Evolutionary conservation across 345 rosid genomes (phyloP), one percentile per base, ranked within the genome.

Genomic region (Cardamine resedifolia): DNA sequence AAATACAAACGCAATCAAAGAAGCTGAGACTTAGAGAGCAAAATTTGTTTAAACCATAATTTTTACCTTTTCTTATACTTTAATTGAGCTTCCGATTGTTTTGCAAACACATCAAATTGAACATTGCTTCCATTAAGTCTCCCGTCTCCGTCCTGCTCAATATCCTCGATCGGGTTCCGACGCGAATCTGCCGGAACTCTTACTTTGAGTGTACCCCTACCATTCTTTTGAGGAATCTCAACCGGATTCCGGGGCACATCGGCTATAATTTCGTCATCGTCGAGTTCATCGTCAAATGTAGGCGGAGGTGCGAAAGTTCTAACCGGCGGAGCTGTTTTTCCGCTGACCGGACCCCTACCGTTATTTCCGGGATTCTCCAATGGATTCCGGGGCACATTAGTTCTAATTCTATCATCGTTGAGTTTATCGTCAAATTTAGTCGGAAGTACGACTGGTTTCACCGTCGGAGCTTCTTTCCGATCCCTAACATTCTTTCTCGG

Each of bases 1-100:
- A 70, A 48, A 49, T 18, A 45, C 66, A 63, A 63, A 47, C 11
- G 28, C 28, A 64, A 3, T 28, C 43, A 68, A 33, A 38, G 41
- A 76, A 56, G 44, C 43, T 7, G 20, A 45, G 53, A 51, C 72
- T 48, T 64, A n/a, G 7, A 69, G 2, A 76, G 23, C 60, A 7
- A 28, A 27, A 27, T 15, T 14, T 15, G 50, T 10, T 26, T 34
- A 14, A 69, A 64, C 36, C 20, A 10, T 2, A 26, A 6, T 20
- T 50, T 50, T 16, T 41, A 76, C 79, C 79, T 76, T 57, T 76
- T 76, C 71, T 64, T 76, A 57, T 76, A 70, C 71, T 76, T 76
- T 18, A 76, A 20, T 7, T 70, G 79, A 64, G 75, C 75, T 33
- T 76, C 76, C 7, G 79, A 56, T 63, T 67, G 73, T 45, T 63